Evolutionary conservation across 2,329 filamentous ascomycete genomes (phyloP), one percentile per base, ranked within the genome.

Genomic region (Aspergillus nomiae): DNA sequence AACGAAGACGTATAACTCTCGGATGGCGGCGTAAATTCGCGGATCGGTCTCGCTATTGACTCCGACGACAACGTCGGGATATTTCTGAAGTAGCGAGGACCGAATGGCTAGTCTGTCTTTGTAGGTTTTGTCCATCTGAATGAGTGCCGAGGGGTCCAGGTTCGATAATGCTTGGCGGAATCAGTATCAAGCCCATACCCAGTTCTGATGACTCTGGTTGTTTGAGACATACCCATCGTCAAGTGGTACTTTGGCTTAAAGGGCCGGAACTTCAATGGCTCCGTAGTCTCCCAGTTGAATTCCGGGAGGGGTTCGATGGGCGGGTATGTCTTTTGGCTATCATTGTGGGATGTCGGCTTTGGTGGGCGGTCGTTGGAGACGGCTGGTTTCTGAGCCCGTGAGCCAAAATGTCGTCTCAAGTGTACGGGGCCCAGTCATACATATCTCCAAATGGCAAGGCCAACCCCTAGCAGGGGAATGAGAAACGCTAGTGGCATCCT

Each of bases 51-150:
- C 70, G 4, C 75, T 72, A 51, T 77, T 74, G 19, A 81, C 75
- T 50, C 76, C 78, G 16, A 82, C 65, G 7, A 78, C 78, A 41
- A 76, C 77, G 32, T 78, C 71, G 14, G 71, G 74, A 58, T 86
- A 75, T 10, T 81, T 70, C 10, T 71, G 56, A 36, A 89, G 79
- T 16, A 86, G 73, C 6, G 77, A 61, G 14, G 78, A 76, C 2
- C 87, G 85, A 30, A 86, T 75, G 1, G 73, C 58, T 56, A 89
- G 77, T 21, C 86, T 83, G 1, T 80, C 71, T 24, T 79, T 74
- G 71, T 89, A 89, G 9, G 83, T 88, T 45, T 84, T 83, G 74
- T 90, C 87, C 74, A 89, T 84, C 21, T 76, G 80, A 43, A 89
- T 76, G 19, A 89, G 80, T 11, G 86, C 81, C n/a, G 83, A 85